Conservation (phyloP, 495 filamentous ascomycete species). For the Parachaetomium inaequale region DNA sequence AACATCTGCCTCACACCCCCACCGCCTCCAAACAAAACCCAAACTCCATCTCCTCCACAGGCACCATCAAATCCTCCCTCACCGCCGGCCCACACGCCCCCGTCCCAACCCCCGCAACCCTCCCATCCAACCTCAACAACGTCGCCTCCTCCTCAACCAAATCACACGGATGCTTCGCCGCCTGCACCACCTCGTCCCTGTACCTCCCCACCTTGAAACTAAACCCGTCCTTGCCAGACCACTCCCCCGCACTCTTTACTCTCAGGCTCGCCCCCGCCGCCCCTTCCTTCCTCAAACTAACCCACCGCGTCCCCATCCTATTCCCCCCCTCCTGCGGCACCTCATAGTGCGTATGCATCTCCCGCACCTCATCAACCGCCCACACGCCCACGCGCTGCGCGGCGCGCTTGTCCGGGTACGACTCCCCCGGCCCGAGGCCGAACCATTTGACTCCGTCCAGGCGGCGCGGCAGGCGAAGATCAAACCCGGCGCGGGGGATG, state of each 20-base stretch:
- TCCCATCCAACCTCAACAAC: conserved; percentile 55
- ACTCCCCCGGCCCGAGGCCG: conserved; percentile 61
- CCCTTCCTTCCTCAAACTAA: conserved; percentile 34
- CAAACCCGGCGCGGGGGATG: conserved; percentile 55
- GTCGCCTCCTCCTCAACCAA: conserved; percentile 48
- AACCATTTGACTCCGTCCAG: conserved; percentile 50
- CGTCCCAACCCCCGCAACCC: conserved; percentile 56
- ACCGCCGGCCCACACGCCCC: conserved; percentile 59
- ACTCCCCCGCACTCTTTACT: not conserved
- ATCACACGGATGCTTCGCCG: conserved; percentile 57
- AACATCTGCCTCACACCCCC: not conserved
- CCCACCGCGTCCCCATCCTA: conserved; percentile 55
- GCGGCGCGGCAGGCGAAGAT: conserved; percentile 40
- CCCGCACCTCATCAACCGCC: conserved; percentile 44
- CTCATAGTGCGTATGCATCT: conserved; percentile 56
- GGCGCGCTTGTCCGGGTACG: conserved; percentile 58
- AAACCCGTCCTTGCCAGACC: conserved; percentile 34
- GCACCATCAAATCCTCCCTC: conserved; percentile 42
- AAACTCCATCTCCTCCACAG: conserved; percentile 30
- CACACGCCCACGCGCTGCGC: conserved; percentile 54
- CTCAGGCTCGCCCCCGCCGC: conserved; percentile 23
- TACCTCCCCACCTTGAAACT: conserved; percentile 55
- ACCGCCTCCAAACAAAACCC: conserved; percentile 22
- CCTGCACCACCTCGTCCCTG: conserved; percentile 45
- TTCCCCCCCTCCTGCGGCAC: conserved; percentile 63